Percentiles rank a stretch among this genome's conserved stretches.
Conservation (phyloP, 2,329 filamentous ascomycete genomes). For the Aquanectria penicillioides region DNA sequence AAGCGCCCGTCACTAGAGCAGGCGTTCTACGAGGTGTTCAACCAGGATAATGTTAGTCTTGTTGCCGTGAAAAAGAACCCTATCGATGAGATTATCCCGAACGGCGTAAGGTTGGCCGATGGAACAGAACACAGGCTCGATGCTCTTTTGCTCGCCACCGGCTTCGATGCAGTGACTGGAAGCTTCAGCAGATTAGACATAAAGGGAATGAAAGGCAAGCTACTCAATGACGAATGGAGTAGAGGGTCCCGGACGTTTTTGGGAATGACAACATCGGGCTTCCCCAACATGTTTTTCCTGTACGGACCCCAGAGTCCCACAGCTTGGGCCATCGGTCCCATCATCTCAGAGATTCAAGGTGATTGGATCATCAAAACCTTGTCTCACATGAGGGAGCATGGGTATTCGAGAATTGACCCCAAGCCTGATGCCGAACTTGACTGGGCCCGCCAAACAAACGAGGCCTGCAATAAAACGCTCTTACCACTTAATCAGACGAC, state of each 20-base stretch:
- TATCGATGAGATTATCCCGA: neutral
- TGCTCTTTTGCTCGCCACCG: neutral
- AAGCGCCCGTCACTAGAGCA: neutral
- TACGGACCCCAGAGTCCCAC: conserved; percentile 5
- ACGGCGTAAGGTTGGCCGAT: neutral
- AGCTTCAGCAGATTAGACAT: neutral
- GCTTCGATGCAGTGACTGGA: neutral
- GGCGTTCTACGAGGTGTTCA: neutral
- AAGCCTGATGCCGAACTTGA: conserved; percentile 5
- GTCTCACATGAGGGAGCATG: conserved; percentile 5
- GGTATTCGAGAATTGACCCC: conserved; percentile 9
- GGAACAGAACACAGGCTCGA: neutral
- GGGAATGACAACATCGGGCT: neutral
- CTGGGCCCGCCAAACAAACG: conserved; percentile 9
- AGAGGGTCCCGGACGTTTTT: neutral
- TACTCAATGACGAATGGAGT: neutral
- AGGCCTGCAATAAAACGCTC: conserved; percentile 16
- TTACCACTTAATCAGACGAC: conserved; percentile 13
- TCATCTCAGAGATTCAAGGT: conserved; percentile 17
- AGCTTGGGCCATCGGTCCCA: conserved; percentile 10
- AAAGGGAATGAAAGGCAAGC: neutral
- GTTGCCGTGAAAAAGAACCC: neutral
- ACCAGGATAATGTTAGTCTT: neutral
- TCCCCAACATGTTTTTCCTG: neutral
- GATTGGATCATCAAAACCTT: conserved; percentile 13